Evolutionary conservation across 176 grass and related monocot species (phyloP).

Genomic region (Musa beccarii): DNA sequence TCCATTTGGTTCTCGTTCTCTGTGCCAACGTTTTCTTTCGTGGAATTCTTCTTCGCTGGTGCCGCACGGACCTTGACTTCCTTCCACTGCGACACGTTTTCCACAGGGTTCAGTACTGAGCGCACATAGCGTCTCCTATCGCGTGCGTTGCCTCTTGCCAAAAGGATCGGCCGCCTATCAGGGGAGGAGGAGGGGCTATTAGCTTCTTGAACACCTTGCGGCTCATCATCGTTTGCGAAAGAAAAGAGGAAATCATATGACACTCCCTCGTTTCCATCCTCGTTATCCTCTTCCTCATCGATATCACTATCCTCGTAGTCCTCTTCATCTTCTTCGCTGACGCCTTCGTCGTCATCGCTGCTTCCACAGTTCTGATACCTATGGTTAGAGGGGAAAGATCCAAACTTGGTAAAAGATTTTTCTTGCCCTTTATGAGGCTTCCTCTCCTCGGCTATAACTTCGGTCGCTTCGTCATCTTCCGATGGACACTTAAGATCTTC

Average conservation of each 20-base stretch:
- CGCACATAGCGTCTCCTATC: constrained; percentile 53
- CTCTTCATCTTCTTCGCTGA: constrained; percentile 38
- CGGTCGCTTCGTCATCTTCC: constrained; percentile 27
- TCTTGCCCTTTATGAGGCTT: constrained; percentile 15
- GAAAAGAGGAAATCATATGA: constrained; percentile 88
- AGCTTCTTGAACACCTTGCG: constrained; percentile 29
- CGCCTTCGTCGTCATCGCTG: constrained; percentile 11
- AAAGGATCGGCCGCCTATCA: constrained; percentile 26
- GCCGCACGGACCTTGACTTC: constrained; percentile 38
- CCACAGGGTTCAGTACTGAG: constrained; percentile 53
- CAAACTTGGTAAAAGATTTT: constrained; percentile 22
- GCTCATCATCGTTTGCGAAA: constrained; percentile 41
- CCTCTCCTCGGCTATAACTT: constrained; percentile 3
- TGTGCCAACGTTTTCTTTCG: constrained; percentile 56
- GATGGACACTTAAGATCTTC: constrained; percentile 5
- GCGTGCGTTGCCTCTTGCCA: constrained; percentile 23
- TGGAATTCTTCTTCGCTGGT: constrained; percentile 31
- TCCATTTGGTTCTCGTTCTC: constrained; percentile 15
- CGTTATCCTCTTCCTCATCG: constrained; percentile 36
- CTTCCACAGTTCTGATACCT: constrained; percentile 60
- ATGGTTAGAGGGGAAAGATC: constrained; percentile 68
- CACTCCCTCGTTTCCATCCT: constrained; percentile 57
- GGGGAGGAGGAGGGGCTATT: constrained; percentile 8
- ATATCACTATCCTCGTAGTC: constrained; percentile 31
- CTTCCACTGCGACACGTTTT: constrained; percentile 75